A percentile compares a stretch with the other conserved stretches of the same genome.
Conservation (phyloP, 129 eudicot species). For the Daucus carota region DNA sequence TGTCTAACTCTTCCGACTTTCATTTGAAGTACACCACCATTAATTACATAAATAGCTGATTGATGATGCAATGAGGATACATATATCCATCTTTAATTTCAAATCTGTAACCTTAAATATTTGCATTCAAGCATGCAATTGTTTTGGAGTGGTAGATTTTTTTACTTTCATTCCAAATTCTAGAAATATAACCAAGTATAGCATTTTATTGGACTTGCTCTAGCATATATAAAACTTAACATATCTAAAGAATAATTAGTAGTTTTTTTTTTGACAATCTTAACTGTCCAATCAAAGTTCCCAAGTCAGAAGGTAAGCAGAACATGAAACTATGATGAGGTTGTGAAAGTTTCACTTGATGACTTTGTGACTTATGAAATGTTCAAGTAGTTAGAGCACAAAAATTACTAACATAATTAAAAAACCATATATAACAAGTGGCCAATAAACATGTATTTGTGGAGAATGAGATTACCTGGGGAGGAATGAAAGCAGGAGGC, state of each 20-base stretch:
- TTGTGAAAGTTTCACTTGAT: neutral
- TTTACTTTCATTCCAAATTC: too few species aligned
- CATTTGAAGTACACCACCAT: too few species aligned
- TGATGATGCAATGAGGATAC: too few species aligned
- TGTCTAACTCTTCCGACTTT: too few species aligned
- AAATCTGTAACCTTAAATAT: too few species aligned
- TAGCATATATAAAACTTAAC: too few species aligned
- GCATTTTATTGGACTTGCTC: too few species aligned
- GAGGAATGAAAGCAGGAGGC: constrained; percentile 73
- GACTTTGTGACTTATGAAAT: neutral
- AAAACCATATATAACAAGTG: neutral
- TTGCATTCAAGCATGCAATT: too few species aligned
- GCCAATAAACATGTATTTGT: neutral
- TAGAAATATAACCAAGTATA: too few species aligned
- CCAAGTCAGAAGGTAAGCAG: neutral
- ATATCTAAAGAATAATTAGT: neutral
- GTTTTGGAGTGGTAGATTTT: too few species aligned
- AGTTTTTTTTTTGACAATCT: neutral
- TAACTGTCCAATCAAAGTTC: neutral
- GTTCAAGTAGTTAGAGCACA: neutral
- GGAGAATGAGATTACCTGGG: constrained; percentile 42
- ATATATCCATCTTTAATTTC: too few species aligned
- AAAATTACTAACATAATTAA: neutral
- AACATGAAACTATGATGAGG: neutral
- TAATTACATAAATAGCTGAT: too few species aligned